phyloP scores from a whole-genome alignment of 2,329 filamentous ascomycete species.

The Botrytis fragariae region DNA sequence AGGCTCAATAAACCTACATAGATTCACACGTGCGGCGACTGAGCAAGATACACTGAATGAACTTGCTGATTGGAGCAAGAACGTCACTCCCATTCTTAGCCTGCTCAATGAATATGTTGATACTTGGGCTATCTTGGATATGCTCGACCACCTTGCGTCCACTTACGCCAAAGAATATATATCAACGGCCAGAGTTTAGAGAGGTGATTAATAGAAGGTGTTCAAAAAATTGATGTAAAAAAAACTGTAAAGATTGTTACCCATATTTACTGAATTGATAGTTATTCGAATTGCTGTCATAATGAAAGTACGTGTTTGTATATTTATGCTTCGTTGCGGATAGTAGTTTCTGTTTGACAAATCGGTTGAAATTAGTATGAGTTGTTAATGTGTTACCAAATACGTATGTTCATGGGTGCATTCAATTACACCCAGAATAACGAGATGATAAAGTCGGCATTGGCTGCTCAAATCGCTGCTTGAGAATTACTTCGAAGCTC shows the following conservation, averaged over 20 bases:
- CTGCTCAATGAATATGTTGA: conserved; percentile 41
- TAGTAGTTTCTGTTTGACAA: not conserved
- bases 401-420: not conserved
- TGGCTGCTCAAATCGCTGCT: not conserved
- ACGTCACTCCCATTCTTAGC: conserved; percentile 9
- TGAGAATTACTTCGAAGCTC: not conserved
- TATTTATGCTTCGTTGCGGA: not conserved
- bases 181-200: too few species aligned
- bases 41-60: conserved; percentile 39
- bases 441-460: not conserved
- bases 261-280: not conserved
- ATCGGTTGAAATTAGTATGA: not conserved
- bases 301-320: not conserved
- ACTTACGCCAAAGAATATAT: conserved; percentile 36
- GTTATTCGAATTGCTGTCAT: not conserved
- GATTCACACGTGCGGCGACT: conserved; percentile 40
- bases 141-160: conserved; percentile 39
- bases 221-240: not conserved
- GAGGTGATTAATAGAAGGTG: not conserved
- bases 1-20: conserved; percentile 36
- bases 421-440: not conserved
- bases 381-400: not conserved
- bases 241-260: not conserved
- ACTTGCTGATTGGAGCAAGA: conserved; percentile 39
- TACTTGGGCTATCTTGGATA: conserved; percentile 47